Evolutionary conservation across 768 basidiomycete species (phyloP), one percentile per base, ranked within the genome.

Genomic region (Austroboletus festivus): DNA sequence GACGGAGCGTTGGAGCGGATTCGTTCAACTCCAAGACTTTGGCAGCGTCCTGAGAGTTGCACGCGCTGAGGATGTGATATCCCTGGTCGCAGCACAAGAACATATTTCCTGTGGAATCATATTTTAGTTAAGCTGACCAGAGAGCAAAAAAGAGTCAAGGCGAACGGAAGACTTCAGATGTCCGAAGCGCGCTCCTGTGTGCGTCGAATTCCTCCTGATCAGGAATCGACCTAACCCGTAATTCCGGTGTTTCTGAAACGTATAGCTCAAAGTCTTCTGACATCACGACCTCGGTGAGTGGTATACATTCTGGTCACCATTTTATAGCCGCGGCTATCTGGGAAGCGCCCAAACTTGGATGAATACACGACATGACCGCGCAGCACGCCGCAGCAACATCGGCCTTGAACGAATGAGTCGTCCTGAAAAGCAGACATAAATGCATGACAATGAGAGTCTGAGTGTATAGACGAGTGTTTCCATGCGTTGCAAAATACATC

Each of bases 91-190:
- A 85, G 52, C 76, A 76, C 21, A 71, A 66, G 61, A 88, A 86
- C 86, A 88, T 87, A 59, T 84, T 76, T 22, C 75, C 85, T 86
- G 61, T 44, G 38, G 51, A 26, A 44, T 23, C 28, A 48, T 20
- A 37, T 18, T 28, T 64, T n/a, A 62, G 53, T 26, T 22, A 16
- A 18, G 13, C 33, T 26, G 38, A 16, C 23, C 2, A 26, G 28
- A 38, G 44, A 45, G 38, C 37, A 26, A 35, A 24, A n/a, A 55
- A 42, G 30, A 38, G 37, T 42, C 5, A 20, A 23, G 44, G 67
- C 82, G 48, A 65, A 85, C 85, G 69, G 56, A 88, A 87, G 50
- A 86, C 77, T 57, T 80, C 74, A 58, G 84, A 86, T 44, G 68
- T 72, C 40, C 65, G 63, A 50, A 87, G 68, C 19, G 75, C 75